phyloP scores from a whole-genome alignment of 169 alveolate genomes.

The Cyclospora cayetanensis region DNA sequence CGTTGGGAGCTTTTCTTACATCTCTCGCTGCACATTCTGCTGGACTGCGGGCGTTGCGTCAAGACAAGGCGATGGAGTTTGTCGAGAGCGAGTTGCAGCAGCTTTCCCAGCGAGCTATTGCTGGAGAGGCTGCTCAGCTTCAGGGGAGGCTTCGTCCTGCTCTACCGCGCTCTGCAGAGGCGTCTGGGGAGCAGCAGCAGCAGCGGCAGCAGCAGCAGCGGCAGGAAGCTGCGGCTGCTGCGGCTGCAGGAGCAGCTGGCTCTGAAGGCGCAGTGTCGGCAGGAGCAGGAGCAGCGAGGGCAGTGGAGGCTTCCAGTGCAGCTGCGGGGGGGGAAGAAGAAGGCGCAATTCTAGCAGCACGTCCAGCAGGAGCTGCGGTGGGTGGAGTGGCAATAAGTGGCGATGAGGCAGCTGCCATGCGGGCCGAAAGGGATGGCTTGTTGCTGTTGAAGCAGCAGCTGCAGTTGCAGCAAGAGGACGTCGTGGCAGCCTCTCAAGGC shows the following conservation, averaged over 20 bases:
- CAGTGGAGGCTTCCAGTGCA: background rate
- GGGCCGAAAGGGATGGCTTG: slow-evolving; percentile 6
- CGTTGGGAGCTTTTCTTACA: slow-evolving; percentile 59
- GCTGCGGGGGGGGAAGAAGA: slow-evolving; percentile 1
- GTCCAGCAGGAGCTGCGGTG: background rate
- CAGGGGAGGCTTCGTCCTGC: background rate
- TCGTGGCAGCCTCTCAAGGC: background rate
- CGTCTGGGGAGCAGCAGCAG: background rate
- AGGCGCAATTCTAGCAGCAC: background rate
- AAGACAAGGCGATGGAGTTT: background rate
- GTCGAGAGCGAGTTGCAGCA: background rate
- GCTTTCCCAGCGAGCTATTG: background rate
- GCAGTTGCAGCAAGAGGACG: slow-evolving; percentile 57
- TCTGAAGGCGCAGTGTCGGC: background rate
- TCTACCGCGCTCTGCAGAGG: background rate
- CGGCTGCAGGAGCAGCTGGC: background rate
- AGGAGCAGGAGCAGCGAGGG: background rate
- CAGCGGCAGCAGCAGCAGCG: slow-evolving; percentile 26
- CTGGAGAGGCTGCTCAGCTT: background rate
- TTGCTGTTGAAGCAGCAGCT: slow-evolving; percentile 49
- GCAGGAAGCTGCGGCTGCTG: slow-evolving; percentile 33
- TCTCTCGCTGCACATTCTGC: slow-evolving; percentile 58
- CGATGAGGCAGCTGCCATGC: slow-evolving; percentile 10
- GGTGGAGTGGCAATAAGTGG: background rate
- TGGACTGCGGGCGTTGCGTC: background rate